Base-by-base conservation (phyloP, 768 basidiomycete genomes). In the Termitomyces sp. region DNA sequence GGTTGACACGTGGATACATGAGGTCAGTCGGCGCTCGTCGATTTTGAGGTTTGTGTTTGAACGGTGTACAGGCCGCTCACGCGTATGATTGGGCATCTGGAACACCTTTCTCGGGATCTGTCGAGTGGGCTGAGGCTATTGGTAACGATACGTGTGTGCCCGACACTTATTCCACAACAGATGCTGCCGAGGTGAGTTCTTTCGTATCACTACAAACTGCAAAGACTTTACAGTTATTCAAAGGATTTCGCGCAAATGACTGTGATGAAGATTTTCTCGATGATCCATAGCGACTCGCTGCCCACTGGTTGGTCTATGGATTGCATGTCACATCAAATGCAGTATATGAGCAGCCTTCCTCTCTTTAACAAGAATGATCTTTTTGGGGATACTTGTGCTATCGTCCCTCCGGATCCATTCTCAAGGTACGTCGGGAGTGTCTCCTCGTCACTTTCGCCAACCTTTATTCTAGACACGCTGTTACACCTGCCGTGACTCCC, bases 161-260 rank as follows among this genome's bases (percentile, higher is more conserved):
- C 0, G 71, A 73, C 49, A 44, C 22, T 2, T 73, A 73, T 56
- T 65, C 70, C 8, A 54, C 59, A 0, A 70, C 57, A 5, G 64
- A 65, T 44, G 57, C 53, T 13, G 61, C 63, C 14, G 72, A 73
- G 67, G 71, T 73, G 51, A 32, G 62, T 13, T 24, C 34, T 26
- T 55, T 16, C 12, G 24, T 41, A n/a, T 46, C 4, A 10, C 42
- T 14, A 32, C 31, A 14, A 16, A 27, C 6, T 5, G 16, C 1
- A 26, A 22, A 5, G 18, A 18, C 54, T 39, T 31, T 34, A 42
- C 44, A 37, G n/a, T 9, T 6, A 14, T 22, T 20, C 10, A 41
- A 12, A 72, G 70, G 69, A 71, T 31, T 69, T 72, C 29, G 72
- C 72, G 0, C 72, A 73, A 61, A 48, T 68, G 39, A 54, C 63